Percentiles rank a stretch among this genome's conserved stretches.
phyloP scores from a whole-genome alignment of 2,329 filamentous ascomycete species.

The Penicillium sp. region DNA sequence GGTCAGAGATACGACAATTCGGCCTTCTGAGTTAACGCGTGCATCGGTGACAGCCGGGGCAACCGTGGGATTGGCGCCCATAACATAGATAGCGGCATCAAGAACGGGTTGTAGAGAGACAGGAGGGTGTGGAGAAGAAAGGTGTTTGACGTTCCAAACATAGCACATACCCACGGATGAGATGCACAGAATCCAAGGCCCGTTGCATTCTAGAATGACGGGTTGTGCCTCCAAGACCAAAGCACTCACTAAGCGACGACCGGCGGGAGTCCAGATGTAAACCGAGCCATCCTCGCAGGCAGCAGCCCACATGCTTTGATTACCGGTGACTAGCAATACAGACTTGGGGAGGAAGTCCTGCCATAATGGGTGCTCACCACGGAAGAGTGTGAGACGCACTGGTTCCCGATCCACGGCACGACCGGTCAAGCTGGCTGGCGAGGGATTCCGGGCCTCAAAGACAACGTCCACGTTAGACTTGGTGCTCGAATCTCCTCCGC shows the following conservation, averaged over 20 bases:
- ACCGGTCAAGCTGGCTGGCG: constrained; percentile 59
- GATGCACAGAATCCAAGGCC: constrained; percentile 86
- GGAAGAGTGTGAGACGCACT: constrained; percentile 77
- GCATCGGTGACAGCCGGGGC: constrained; percentile 87
- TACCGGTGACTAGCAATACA: constrained; percentile 87
- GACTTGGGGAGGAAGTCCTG: constrained; percentile 88
- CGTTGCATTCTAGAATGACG: constrained; percentile 87
- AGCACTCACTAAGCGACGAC: constrained; percentile 79
- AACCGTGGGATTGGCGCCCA: constrained; percentile 75
- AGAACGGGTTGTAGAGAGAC: constrained; percentile 85
- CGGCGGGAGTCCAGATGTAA: constrained; percentile 89
- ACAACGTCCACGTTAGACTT: constrained; percentile 69
- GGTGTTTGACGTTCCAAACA: constrained; percentile 87
- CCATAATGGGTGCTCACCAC: constrained; percentile 80
- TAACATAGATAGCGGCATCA: constrained; percentile 77
- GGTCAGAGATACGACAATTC: constrained; percentile 83
- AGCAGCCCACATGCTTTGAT: constrained; percentile 85
- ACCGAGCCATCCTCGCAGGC: constrained; percentile 91
- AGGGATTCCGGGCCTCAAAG: constrained; percentile 85
- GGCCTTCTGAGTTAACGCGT: constrained; percentile 82
- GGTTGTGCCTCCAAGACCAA: constrained; percentile 88
- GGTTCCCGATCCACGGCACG: constrained; percentile 71
- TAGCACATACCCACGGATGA: constrained; percentile 85
- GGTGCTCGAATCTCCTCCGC: constrained; percentile 32
- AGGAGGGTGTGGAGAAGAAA: constrained; percentile 83